Conservation (phyloP, 495 filamentous ascomycete species). For the Tuber magnatum region DNA sequence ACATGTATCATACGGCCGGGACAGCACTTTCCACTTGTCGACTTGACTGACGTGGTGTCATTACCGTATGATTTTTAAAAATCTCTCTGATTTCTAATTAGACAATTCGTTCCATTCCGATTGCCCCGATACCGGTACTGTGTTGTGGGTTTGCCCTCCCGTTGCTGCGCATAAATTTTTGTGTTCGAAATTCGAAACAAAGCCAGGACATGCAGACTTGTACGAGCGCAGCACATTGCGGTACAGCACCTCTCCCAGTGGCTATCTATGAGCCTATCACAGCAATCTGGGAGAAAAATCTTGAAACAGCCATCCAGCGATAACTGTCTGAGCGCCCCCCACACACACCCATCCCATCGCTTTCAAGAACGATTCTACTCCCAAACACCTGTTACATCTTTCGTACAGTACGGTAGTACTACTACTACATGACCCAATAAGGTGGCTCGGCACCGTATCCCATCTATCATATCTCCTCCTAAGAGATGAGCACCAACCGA, state of each 20-base stretch:
- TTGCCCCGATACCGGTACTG: neutral
- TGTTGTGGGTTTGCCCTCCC: neutral
- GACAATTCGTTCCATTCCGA: neutral
- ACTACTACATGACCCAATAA: neutral
- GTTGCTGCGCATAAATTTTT: neutral
- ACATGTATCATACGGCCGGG: neutral
- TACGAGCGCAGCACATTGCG: neutral
- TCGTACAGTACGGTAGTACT: neutral
- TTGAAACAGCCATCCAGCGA: conserved; percentile 36
- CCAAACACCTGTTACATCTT: conserved; percentile 14
- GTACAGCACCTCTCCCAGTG: neutral
- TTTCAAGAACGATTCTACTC: conserved; percentile 7
- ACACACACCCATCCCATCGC: neutral
- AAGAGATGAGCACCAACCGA: neutral
- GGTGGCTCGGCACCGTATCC: neutral
- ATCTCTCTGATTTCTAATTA: neutral
- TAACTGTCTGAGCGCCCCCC: conserved; percentile 26
- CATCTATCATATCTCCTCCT: neutral
- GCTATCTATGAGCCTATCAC: neutral
- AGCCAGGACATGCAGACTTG: neutral
- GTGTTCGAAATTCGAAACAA: neutral
- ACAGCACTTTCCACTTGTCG: neutral
- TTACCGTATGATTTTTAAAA: neutral
- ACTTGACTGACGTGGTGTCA: neutral
- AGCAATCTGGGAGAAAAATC: conserved; percentile 10